Percentiles rank a stretch among this genome's conserved stretches.
Conservation (phyloP, 495 filamentous ascomycete genomes). For the Saxophila tyrrhenica region DNA sequence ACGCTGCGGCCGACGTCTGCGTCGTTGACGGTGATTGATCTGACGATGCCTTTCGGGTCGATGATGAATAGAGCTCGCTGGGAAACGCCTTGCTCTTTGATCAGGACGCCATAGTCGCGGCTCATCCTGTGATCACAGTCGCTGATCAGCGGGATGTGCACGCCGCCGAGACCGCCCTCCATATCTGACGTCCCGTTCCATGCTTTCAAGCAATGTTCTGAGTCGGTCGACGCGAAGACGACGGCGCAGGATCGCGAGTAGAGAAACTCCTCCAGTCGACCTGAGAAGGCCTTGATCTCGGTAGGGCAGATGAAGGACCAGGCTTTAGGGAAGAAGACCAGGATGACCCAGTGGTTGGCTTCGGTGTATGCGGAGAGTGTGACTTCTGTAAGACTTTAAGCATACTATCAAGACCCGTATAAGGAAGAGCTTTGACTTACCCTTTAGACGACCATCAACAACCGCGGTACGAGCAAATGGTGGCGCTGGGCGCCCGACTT, state of each 20-base stretch:
- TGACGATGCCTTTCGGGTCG: slow-evolving; percentile 42
- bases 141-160: slow-evolving; percentile 43
- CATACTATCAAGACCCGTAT: neutral
- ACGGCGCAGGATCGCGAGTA: slow-evolving; percentile 35
- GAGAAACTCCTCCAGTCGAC: slow-evolving; percentile 33
- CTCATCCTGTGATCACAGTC: slow-evolving; percentile 47
- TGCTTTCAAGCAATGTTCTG: slow-evolving; percentile 42
- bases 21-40: slow-evolving; percentile 50
- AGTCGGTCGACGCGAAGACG: slow-evolving; percentile 40
- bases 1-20: slow-evolving; percentile 47
- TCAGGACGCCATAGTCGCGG: slow-evolving; percentile 45
- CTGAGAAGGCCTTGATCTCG: slow-evolving; percentile 42
- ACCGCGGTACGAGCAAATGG: neutral
- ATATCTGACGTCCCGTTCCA: slow-evolving; percentile 42
- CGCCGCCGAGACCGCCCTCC: slow-evolving; percentile 41
- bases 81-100: slow-evolving; percentile 46
- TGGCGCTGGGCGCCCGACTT: neutral
- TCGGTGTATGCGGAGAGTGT: slow-evolving; percentile 33
- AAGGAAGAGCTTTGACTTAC: neutral
- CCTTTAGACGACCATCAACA: slow-evolving; percentile 1
- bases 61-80: slow-evolving; percentile 50
- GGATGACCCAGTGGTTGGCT: slow-evolving; percentile 39
- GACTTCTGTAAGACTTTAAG: slow-evolving; percentile 12
- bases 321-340: slow-evolving; percentile 42
- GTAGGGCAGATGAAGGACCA: slow-evolving; percentile 46